Evolutionary conservation across 176 grass and related monocot genomes (phyloP), one percentile per base, ranked within the genome.

Genomic region (Bolboschoenus planiculmis): DNA sequence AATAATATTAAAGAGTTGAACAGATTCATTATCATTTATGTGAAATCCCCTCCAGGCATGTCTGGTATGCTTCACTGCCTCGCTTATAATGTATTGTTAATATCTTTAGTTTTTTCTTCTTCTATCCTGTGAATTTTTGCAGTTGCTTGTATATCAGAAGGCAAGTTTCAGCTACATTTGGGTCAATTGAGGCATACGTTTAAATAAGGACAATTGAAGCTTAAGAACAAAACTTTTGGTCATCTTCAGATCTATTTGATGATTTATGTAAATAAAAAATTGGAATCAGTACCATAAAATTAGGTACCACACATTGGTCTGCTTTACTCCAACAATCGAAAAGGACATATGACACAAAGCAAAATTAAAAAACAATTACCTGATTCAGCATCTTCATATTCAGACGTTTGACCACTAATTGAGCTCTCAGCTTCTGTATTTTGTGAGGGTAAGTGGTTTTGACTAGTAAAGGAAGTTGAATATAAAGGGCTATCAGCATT

Each of bases 311-410:
- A 63, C 20, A 50, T 51, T 30, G 43, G 43, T 48, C 4, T 33
- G 34, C 46, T 50, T 6, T 14, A 51, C 43, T 77, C 21, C 27
- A 4, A 10, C 47, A 77, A 77, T 31, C 53, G 29, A 31, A 70
- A 70, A 70, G 5, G 20, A 20, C 37, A 70, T 42, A 6, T 70
- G 36, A 53, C 31, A 53, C 5, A 53, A 51, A 53, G 14, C n/a
- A 14, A 80, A 78, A 82, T 82, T 61, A 70, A 14, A 61, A n/a
- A 78, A 66, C 16, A 44, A 83, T 21, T 91, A 99, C 96, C 96
- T 91, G 92, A 99, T 93, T 99, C 92, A 77, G 91, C 90, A 86
- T 97, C 94, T 63, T 93, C 96, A 1, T 93, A 93, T 88, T 99
- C 92, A 5, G 91, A 93, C 29, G 89, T 90, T 43, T 91, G 91